These are phyloP conservation scores for Tricholoma terreum DNA, from an alignment of 768 basidiomycete genomes.

Conservation along the genomic window DNA sequence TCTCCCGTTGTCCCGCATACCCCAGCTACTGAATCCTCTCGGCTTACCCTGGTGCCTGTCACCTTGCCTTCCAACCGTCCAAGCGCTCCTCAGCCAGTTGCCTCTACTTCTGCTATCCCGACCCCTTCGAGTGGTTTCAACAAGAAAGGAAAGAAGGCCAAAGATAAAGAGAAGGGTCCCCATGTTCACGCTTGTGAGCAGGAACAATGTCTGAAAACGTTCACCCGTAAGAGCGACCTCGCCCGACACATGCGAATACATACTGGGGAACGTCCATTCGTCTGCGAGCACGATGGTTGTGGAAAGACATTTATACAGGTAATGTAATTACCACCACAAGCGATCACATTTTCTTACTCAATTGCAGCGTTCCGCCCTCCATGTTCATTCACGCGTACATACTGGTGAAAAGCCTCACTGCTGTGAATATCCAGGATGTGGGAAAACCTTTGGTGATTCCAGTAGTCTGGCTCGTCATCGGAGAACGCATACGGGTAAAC, in stretches of 20 bases:
- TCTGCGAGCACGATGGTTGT: conserved; percentile 68
- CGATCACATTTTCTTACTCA: conserved; percentile 13
- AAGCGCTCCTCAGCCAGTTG: conserved; percentile 36
- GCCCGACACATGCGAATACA: conserved; percentile 87
- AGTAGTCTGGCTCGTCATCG: conserved; percentile 90
- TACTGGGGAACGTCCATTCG: conserved; percentile 84
- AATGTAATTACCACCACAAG: conserved; percentile 6
- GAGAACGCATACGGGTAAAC: conserved; percentile 83
- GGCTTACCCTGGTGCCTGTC: conserved; percentile 22
- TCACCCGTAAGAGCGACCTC: conserved; percentile 81
- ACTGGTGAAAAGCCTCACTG: conserved; percentile 92
- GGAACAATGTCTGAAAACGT: conserved; percentile 74
- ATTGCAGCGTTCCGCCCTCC: conserved; percentile 78
- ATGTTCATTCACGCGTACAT: conserved; percentile 86
- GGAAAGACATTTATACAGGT: conserved; percentile 95
- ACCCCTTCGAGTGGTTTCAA: conserved; percentile 20
- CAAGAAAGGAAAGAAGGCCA: conserved; percentile 37
- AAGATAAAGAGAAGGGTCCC: conserved; percentile 44
- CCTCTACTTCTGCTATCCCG: conserved; percentile 49
- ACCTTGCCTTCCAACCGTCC: conserved; percentile 36
- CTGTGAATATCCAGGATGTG: conserved; percentile 87
- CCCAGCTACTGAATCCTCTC: conserved; percentile 28
- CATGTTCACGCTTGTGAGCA: conserved; percentile 65
- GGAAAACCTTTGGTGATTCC: conserved; percentile 87
- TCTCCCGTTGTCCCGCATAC: conserved; percentile 48